phyloP scores from a whole-genome alignment of 2,329 filamentous ascomycete genomes.

The Sporothrix mexicana region DNA sequence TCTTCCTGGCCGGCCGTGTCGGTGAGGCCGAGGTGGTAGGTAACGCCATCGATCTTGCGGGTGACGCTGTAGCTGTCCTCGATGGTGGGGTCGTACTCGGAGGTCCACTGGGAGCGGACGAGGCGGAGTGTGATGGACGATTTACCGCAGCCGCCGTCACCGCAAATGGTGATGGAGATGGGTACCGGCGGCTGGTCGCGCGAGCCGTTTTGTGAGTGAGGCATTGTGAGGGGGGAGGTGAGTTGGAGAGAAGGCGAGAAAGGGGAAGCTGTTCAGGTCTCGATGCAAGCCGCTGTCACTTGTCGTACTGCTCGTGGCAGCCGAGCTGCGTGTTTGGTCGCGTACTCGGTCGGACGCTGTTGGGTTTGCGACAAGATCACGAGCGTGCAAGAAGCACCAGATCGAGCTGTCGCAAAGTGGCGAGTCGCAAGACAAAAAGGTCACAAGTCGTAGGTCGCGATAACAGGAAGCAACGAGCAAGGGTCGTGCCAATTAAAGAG shows the following conservation, averaged over 20 bases:
- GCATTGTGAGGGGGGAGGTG: conserved; percentile 28
- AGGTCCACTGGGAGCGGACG: conserved; percentile 82
- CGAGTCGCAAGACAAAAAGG: not conserved
- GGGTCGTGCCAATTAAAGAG: not conserved
- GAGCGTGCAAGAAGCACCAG: too few relatives aligned
- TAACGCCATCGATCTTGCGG: conserved; percentile 77
- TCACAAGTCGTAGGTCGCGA: not conserved
- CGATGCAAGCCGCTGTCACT: not conserved
- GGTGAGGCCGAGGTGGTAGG: conserved; percentile 78
- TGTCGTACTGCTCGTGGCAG: conserved; percentile 22
- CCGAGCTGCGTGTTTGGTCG: conserved; percentile 22
- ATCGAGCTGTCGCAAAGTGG: too few relatives aligned
- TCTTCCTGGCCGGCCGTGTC: conserved; percentile 91
- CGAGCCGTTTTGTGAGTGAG: conserved; percentile 35
- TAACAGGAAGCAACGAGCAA: not conserved
- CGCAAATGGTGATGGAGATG: conserved; percentile 81
- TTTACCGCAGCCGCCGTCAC: conserved; percentile 84
- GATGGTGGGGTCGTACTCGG: conserved; percentile 80
- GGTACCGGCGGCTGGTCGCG: conserved; percentile 54
- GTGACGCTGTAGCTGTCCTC: conserved; percentile 87
- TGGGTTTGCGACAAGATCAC: not conserved
- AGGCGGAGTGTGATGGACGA: conserved; percentile 84
- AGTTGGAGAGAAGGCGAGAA: not conserved
- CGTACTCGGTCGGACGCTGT: too few relatives aligned
- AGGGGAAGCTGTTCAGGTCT: not conserved